A percentile compares a stretch with the other conserved stretches of the same genome.
These are phyloP conservation scores for Daedalea quercina DNA, from an alignment of 768 basidiomycete species.

Conservation along the genomic window DNA sequence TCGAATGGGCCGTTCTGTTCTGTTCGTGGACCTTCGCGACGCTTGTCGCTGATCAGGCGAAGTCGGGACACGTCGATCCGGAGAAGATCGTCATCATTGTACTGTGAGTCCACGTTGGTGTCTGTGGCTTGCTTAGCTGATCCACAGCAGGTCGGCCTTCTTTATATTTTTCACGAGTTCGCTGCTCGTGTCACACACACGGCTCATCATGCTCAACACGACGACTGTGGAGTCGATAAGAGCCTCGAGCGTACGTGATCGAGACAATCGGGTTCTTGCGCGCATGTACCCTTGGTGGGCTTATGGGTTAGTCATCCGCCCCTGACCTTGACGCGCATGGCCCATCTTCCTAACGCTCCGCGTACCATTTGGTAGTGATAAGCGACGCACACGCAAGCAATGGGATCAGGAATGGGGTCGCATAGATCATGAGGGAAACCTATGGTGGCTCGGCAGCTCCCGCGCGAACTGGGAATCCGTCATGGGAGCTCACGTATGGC, in stretches of 20 bases:
- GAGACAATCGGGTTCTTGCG: slow-evolving; percentile 47
- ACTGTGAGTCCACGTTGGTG: slow-evolving; percentile 43
- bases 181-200: slow-evolving; percentile 52
- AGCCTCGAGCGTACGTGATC: slow-evolving; percentile 52
- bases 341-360: not conserved
- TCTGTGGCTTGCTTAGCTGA: not conserved
- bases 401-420: slow-evolving; percentile 85
- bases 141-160: slow-evolving; percentile 46
- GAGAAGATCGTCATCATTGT: slow-evolving; percentile 70
- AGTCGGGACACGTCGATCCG: slow-evolving; percentile 37
- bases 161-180: slow-evolving; percentile 65
- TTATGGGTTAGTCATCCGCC: slow-evolving; percentile 35
- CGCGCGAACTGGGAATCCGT: slow-evolving; percentile 68
- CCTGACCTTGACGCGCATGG: slow-evolving; percentile 5
- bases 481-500: slow-evolving; percentile 64
- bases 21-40: slow-evolving; percentile 59
- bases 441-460: slow-evolving; percentile 76
- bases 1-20: slow-evolving; percentile 53
- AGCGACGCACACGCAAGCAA: slow-evolving; percentile 32
- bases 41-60: slow-evolving; percentile 33
- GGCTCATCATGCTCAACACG: slow-evolving; percentile 53
- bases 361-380: slow-evolving; percentile 36
- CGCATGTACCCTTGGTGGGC: slow-evolving; percentile 50
- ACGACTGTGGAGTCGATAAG: slow-evolving; percentile 79
- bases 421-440: slow-evolving; percentile 66